Base-by-base conservation (phyloP, 2,329 filamentous ascomycete genomes). In the Knoxdaviesia proteae region DNA sequence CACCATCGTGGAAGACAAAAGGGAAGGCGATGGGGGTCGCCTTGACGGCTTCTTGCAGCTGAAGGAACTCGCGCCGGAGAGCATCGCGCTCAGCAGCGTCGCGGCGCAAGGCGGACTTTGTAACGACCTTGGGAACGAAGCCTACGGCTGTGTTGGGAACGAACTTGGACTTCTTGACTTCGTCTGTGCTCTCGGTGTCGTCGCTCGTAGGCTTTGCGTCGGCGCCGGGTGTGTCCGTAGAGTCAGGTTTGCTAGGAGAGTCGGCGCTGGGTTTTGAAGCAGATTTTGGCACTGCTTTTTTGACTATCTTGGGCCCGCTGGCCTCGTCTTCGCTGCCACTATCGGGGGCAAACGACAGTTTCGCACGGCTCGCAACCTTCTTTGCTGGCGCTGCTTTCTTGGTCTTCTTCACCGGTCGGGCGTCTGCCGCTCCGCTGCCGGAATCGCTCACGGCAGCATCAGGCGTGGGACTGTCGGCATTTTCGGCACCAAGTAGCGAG, bases 1-100 rank as follows among this genome's bases (percentile, higher is more conserved):
- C 84, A 10, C 90, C 90, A 51, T 96, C 88, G 61, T 94, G 96
- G 56, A 96, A 96, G 4, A 96, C 84, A 58, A 96, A 98, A 0
- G 90, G 90, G 33, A 98, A 79, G 10, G 81, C 69, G 43, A 98
- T 82, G 54, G 94, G 87, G 6, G 86, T 87, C 20, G 75, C 74
- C 61, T 92, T 94, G 49, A 96, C 81, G 0, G 77, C 74, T 47
- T 92, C 84, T 56, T 94, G 90, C 45, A 88, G 71, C 7, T 65
- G 65, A 39, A 93, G 57, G 52, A 94, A 98, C 54, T 96, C 88
- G 30, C 77, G 75, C 36, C 84, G 74, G 37, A 94, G 59, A 0
- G 84, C 71, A 9, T 90, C 84, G 46, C 82, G 71, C 49, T 84
- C 75, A 44, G 80, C 71, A 4, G 84, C 81, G 57, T 94, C 87